Evolutionary conservation across 2,329 filamentous ascomycete genomes (phyloP), one percentile per base, ranked within the genome.

Genomic region (Zymoseptoria crescenta): DNA sequence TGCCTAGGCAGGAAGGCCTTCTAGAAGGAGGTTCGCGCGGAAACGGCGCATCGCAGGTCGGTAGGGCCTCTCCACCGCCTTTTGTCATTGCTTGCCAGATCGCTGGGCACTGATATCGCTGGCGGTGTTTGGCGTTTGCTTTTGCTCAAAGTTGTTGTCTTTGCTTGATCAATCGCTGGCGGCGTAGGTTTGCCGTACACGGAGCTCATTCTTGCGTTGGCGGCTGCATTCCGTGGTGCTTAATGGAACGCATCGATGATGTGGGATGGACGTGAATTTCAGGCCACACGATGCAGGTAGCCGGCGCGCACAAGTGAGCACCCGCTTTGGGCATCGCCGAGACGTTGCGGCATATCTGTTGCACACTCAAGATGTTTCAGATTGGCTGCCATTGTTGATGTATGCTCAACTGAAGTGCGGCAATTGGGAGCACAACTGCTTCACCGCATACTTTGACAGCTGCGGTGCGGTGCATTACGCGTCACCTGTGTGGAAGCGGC

Each of bases 381-480:
- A 65, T 62, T 63, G 62, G 59, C 57, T 63, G 59, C 61, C 62
- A 65, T 65, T 65, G 64, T 65, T 61, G 53, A 59, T 56, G 58
- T 10, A 24, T 28, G 27, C 51, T 52, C 51, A 28, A 52, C 51
- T 52, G 20, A 52, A 52, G 51, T 52, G 51, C 51, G 51, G 27
- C 8, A 59, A 56, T 52, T 55, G 54, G 62, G 53, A 28, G 59
- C 59, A 64, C 62, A 65, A 59, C 35, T 54, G 58, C 52, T 51
- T 48, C 60, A 65, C 62, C 45, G 62, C 62, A 64, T 56, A 52
- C 50, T 60, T 62, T 63, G 57, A 64, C 58, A 62, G 56, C 59
- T 63, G 62, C 62, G 49, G 64, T 65, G 63, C 45, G 41, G 53
- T 59, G 60, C 56, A 58, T 59, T 61, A 58, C 59, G 61, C 59